Percentiles rank a stretch among this genome's conserved stretches.
Conservation (phyloP, 768 basidiomycete species). For the Pleurotus platypus region DNA sequence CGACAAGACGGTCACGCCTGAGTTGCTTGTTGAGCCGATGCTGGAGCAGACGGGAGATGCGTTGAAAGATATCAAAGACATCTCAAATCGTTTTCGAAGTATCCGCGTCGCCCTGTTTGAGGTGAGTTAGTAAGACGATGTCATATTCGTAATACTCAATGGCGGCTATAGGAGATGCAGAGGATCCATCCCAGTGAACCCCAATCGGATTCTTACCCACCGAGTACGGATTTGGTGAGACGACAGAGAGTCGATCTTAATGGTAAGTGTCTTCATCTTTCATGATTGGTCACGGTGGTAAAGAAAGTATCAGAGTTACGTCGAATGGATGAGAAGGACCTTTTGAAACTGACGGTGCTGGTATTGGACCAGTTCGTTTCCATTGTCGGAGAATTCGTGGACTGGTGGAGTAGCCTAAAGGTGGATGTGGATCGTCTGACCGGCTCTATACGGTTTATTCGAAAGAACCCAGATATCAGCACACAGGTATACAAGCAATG, state of each 20-base stretch:
- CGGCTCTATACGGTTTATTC: background rate
- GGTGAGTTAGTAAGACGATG: background rate
- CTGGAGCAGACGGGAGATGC: background rate
- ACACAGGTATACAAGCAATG: background rate
- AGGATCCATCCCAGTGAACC: background rate
- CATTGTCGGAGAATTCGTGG: background rate
- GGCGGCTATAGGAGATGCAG: background rate
- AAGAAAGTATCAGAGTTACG: background rate
- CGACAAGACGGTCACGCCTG: background rate
- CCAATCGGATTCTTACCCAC: too few species aligned
- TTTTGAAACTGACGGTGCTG: background rate
- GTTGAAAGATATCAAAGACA: background rate
- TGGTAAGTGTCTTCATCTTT: too few species aligned
- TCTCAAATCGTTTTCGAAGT: background rate
- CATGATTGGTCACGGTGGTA: background rate
- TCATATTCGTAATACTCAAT: background rate
- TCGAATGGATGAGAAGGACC: background rate
- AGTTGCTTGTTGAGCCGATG: background rate
- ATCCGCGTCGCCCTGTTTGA: background rate
- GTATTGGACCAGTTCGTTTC: background rate
- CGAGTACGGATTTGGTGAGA: too few species aligned
- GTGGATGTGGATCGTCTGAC: constrained; percentile 4
- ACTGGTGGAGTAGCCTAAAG: background rate
- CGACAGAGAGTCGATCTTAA: too few species aligned
- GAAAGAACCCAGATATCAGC: background rate